These are phyloP conservation scores for Phlebiopsis flavidoalba DNA, from an alignment of 768 basidiomycete species.

Conservation along the genomic window DNA sequence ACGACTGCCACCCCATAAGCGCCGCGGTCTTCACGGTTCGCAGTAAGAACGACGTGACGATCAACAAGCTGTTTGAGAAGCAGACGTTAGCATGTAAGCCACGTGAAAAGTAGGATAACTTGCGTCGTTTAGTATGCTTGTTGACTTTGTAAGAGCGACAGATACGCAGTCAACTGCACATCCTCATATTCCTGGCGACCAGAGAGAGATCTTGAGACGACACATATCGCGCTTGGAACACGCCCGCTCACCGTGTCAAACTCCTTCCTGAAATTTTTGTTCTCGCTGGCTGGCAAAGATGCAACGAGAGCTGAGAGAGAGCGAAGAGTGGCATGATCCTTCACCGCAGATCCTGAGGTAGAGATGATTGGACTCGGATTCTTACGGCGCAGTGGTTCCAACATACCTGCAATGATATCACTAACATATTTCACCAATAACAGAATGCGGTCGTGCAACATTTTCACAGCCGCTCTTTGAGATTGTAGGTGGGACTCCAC, in stretches of 20 bases:
- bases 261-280: slow-evolving; percentile 78
- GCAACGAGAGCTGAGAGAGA: slow-evolving; percentile 83
- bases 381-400: not conserved
- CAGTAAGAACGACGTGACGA: slow-evolving; percentile 62
- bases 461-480: slow-evolving; percentile 92
- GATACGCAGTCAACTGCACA: slow-evolving; percentile 86
- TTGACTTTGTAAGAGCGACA: slow-evolving; percentile 87
- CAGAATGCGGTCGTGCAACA: slow-evolving; percentile 89
- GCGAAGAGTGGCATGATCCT: slow-evolving; percentile 79
- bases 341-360: slow-evolving; percentile 56
- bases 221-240: not conserved
- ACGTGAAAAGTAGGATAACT: slow-evolving; percentile 22
- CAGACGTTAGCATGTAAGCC: not conserved
- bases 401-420: slow-evolving; percentile 66
- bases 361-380: not conserved
- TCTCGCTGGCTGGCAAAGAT: slow-evolving; percentile 83
- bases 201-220: not conserved
- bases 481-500: slow-evolving; percentile 90
- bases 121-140: slow-evolving; percentile 86
- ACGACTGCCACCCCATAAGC: slow-evolving; percentile 35
- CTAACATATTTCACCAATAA: slow-evolving; percentile 85
- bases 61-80: slow-evolving; percentile 59
- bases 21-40: slow-evolving; percentile 50
- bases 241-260: slow-evolving; percentile 66
- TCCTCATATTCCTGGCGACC: slow-evolving; percentile 84